Conservation (phyloP, 768 basidiomycete genomes). For the Termitomyces sp. region DNA sequence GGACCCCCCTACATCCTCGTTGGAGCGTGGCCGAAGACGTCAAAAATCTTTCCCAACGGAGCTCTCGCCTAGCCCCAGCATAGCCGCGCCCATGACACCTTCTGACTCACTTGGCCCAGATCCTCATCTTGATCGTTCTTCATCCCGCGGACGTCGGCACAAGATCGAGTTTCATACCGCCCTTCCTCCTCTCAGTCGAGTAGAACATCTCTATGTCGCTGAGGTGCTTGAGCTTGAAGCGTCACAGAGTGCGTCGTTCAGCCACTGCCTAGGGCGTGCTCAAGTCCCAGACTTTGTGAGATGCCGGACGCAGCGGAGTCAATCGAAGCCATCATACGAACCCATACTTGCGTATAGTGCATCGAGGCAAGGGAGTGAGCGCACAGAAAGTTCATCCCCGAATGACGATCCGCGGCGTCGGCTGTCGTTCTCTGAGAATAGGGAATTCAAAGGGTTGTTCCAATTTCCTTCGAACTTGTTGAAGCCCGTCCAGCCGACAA, state of each 20-base stretch:
- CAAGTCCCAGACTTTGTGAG: background rate
- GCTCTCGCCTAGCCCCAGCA: slow-evolving; percentile 21
- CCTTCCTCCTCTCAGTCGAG: background rate
- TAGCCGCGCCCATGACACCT: slow-evolving; percentile 38
- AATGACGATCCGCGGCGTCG: background rate
- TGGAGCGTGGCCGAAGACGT: slow-evolving; percentile 29
- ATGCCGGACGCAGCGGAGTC: slow-evolving; percentile 1
- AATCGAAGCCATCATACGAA: slow-evolving; percentile 11
- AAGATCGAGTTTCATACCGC: slow-evolving; percentile 5
- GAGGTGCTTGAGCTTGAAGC: slow-evolving; percentile 16
- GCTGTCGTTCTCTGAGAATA: background rate
- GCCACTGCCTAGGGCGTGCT: background rate
- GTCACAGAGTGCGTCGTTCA: background rate
- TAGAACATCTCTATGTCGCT: slow-evolving; percentile 5
- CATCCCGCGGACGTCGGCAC: slow-evolving; percentile 16
- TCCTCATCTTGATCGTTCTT: slow-evolving; percentile 11
- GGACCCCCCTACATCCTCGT: slow-evolving; percentile 20
- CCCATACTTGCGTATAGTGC: background rate
- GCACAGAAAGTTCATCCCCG: background rate
- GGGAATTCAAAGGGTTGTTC: background rate
- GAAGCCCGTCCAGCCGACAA: slow-evolving; percentile 6
- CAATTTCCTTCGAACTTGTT: slow-evolving; percentile 5
- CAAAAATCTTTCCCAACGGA: slow-evolving; percentile 16
- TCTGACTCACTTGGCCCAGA: slow-evolving; percentile 23
- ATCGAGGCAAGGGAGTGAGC: background rate